A percentile compares a stretch with the other conserved stretches of the same genome.
Evolutionary conservation across 768 basidiomycete species (phyloP).

Genomic region (Fomitopsis serialis): DNA sequence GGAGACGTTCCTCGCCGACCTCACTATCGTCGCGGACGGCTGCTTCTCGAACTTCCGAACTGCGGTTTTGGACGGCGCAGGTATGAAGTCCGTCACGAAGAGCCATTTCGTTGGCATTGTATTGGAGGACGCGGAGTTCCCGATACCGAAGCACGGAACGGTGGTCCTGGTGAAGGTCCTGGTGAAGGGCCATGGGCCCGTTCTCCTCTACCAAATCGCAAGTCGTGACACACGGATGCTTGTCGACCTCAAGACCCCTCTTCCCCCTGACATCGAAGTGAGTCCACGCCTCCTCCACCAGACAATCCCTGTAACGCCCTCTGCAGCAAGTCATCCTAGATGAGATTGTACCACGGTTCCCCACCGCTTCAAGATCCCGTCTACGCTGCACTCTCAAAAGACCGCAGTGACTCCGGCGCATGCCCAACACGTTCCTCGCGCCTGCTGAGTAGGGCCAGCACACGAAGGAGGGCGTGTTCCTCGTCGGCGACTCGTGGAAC

Average conservation of each 20-base stretch:
- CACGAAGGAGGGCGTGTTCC: conserved; percentile 64
- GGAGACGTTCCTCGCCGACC: conserved; percentile 59
- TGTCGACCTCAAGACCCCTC: conserved; percentile 79
- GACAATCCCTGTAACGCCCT: too few relatives aligned
- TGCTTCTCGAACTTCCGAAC: conserved; percentile 91
- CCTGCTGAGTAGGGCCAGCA: conserved; percentile 54
- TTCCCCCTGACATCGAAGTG: conserved; percentile 80
- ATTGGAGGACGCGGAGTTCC: conserved; percentile 69
- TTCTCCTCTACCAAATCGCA: conserved; percentile 89
- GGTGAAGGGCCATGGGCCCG: conserved; percentile 80
- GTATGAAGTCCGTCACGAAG: conserved; percentile 47
- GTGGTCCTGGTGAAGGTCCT: conserved; percentile 79
- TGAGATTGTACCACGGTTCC: conserved; percentile 79
- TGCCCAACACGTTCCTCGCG: conserved; percentile 96
- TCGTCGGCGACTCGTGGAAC: conserved; percentile 96
- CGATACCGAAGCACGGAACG: conserved; percentile 76
- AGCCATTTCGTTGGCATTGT: conserved; percentile 85
- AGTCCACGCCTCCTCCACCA: neutral
- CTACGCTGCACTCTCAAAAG: conserved; percentile 62
- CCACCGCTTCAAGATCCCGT: conserved; percentile 66
- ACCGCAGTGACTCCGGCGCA: conserved; percentile 79
- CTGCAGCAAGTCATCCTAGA: conserved; percentile 60
- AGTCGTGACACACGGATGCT: conserved; percentile 89
- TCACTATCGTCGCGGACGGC: conserved; percentile 90
- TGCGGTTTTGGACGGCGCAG: conserved; percentile 50